Base-by-base conservation (phyloP, 768 basidiomycete species). In the Dendrothele bispora region DNA sequence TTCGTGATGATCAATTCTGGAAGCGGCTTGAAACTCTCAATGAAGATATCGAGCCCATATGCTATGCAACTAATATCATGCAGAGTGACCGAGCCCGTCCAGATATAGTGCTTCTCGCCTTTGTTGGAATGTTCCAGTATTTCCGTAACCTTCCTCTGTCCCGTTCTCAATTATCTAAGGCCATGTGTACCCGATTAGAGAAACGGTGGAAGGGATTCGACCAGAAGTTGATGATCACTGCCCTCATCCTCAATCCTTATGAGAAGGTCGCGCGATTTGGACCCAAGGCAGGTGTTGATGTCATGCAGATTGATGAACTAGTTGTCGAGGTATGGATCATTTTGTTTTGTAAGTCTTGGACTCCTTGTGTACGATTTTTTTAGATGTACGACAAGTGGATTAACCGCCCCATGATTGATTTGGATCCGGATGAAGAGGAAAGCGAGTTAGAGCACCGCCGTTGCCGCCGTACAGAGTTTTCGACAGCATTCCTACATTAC, bases 1-100 rank as follows among this genome's bases (percentile, higher is more conserved):
- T 53, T 21, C 32, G 44, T 26, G 25, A 45, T 5, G 67, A 64
- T n/a, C 21, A 39, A 2, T 39, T 39, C 20, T 39, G 39, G 39
- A 20, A 3, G 15, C 39, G 26, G 21, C 39, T 39, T 39, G 21
- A 20, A 17, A 4, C 7, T 5, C 21, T 39, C 22, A 21, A 10
- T 14, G 39, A 39, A 39, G 53, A 35, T 25, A n/a, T 46, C 14
- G 35, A 46, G 22, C 35, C 44, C 7, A 12, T 46, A 17, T 28
- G 30, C 12, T 30, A 30, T 37, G 35, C 30, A 39, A 35, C 29
- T 5, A 46, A 46, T 37, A 37, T 37, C 22, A 34, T 11, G 17
- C 44, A 46, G 21, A 25, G 30, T 34, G 5, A 25, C 32, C 2
- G 22, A 10, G 27, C 30, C 7, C 22, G 22, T 46, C 44, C 15